phyloP scores from a whole-genome alignment of 2,329 filamentous ascomycete genomes.

The Biscogniauxia mediterranea region DNA sequence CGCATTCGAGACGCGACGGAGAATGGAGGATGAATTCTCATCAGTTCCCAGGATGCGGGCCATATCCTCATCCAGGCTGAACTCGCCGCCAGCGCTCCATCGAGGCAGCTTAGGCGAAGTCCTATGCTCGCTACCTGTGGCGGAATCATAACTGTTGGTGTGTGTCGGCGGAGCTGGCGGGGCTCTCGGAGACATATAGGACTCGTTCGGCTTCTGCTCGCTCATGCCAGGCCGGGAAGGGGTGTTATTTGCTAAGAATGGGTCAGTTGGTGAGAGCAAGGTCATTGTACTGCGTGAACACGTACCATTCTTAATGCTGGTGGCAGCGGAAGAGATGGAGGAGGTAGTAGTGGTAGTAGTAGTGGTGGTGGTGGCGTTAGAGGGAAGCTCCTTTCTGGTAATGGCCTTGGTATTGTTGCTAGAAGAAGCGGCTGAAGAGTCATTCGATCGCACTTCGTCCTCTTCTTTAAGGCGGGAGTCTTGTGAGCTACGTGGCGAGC shows the following conservation, averaged over 20 bases:
- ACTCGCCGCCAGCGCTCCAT: slow-evolving; percentile 79
- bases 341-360: neutral
- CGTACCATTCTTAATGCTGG: slow-evolving; percentile 43
- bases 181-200: slow-evolving; percentile 57
- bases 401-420: slow-evolving; percentile 48
- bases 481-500: slow-evolving; percentile 54
- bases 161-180: slow-evolving; percentile 53
- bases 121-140: slow-evolving; percentile 42
- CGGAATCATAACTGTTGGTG: slow-evolving; percentile 46
- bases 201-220: slow-evolving; percentile 47
- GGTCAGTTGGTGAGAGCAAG: slow-evolving; percentile 16
- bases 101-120: slow-evolving; percentile 66
- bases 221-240: slow-evolving; percentile 29
- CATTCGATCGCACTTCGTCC: slow-evolving; percentile 45
- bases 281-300: slow-evolving; percentile 15
- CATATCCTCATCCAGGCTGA: slow-evolving; percentile 95
- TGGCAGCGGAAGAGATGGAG: too few relatives aligned
- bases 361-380: slow-evolving; percentile 21
- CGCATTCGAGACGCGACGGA: slow-evolving; percentile 88
- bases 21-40: slow-evolving; percentile 73
- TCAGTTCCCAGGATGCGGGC: slow-evolving; percentile 80
- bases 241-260: slow-evolving; percentile 35
- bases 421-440: slow-evolving; percentile 42
- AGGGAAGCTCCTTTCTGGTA: slow-evolving; percentile 62
- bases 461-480: slow-evolving; percentile 59